phyloP scores from a whole-genome alignment of 2,329 filamentous ascomycete genomes.

The Xylariaceae sp. region DNA sequence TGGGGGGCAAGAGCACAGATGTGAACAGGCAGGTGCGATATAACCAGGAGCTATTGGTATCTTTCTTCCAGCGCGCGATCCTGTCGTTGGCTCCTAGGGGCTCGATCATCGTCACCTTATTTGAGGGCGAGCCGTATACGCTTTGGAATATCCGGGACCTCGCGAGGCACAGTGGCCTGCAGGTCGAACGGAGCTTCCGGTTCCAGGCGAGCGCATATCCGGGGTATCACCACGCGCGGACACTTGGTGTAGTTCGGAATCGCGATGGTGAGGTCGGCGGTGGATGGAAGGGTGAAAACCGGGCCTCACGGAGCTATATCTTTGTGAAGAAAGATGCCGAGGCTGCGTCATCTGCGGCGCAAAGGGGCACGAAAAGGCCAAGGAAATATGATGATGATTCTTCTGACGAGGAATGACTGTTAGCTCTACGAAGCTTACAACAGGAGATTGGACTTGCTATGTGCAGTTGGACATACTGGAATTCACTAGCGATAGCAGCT shows the following conservation, averaged over 20 bases:
- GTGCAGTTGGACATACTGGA: not conserved
- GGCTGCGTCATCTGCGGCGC: constrained; percentile 23
- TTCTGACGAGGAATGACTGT: constrained; percentile 37
- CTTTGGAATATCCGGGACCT: constrained; percentile 94
- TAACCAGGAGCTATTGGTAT: constrained; percentile 81
- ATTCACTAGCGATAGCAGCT: not conserved
- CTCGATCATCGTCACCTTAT: constrained; percentile 81
- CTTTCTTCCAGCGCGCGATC: constrained; percentile 67
- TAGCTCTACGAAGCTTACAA: not conserved
- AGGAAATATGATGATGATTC: constrained; percentile 39
- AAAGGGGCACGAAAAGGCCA: constrained; percentile 41
- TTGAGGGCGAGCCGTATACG: constrained; percentile 93
- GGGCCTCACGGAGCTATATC: constrained; percentile 64
- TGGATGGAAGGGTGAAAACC: constrained; percentile 60
- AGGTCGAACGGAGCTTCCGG: constrained; percentile 72
- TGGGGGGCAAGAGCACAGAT: constrained; percentile 89
- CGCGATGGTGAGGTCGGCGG: constrained; percentile 52
- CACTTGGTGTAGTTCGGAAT: constrained; percentile 68
- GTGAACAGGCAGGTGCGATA: constrained; percentile 92
- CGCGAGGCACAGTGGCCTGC: constrained; percentile 76
- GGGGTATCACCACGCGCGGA: constrained; percentile 76
- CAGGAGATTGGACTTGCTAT: not conserved
- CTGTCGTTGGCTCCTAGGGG: constrained; percentile 62
- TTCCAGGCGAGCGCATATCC: constrained; percentile 74
- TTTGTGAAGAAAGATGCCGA: constrained; percentile 66